These are phyloP conservation scores for Mucor plumbeus DNA, from an alignment of 371 early-diverging fungal genomes.

Conservation along the genomic window DNA sequence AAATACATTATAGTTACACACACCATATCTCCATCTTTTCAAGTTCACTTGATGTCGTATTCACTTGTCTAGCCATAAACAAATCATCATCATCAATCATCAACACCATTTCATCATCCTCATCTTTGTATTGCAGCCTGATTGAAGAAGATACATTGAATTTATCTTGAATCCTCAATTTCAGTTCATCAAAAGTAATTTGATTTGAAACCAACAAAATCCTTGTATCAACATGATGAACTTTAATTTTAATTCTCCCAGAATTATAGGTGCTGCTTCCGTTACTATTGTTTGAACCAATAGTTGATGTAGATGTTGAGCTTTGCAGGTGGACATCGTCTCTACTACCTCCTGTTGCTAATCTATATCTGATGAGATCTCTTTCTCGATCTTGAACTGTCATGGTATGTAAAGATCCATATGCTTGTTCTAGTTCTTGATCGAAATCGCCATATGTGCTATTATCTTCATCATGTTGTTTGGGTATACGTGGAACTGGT, in stretches of 20 bases:
- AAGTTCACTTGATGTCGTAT: conserved; percentile 51
- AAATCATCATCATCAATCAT: conserved; percentile 95
- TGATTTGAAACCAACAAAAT: conserved; percentile 69
- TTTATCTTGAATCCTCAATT: conserved; percentile 70
- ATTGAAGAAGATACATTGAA: conserved; percentile 54
- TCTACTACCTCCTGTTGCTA: conserved; percentile 12
- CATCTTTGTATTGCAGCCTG: conserved; percentile 86
- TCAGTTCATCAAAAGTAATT: conserved; percentile 67
- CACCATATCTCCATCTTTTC: conserved; percentile 76
- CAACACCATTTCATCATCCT: conserved; percentile 83
- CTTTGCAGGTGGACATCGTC: conserved; percentile 15
- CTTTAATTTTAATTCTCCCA: conserved; percentile 75
- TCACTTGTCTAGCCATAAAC: conserved; percentile 74
- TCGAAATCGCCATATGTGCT: conserved; percentile 33
- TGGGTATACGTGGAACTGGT: conserved; percentile 46
- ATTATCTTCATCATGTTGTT: conserved; percentile 13
- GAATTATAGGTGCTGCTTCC: neutral
- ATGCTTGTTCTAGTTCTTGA: conserved; percentile 41
- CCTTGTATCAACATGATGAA: conserved; percentile 77
- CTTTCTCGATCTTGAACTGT: neutral
- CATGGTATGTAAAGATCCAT: conserved; percentile 29
- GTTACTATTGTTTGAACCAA: conserved; percentile 23
- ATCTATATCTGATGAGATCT: conserved; percentile 1
- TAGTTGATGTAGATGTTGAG: conserved; percentile 31
- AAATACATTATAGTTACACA: conserved; percentile 17